Base-by-base conservation (phyloP, 768 basidiomycete species). In the Lentinula detonsa region DNA sequence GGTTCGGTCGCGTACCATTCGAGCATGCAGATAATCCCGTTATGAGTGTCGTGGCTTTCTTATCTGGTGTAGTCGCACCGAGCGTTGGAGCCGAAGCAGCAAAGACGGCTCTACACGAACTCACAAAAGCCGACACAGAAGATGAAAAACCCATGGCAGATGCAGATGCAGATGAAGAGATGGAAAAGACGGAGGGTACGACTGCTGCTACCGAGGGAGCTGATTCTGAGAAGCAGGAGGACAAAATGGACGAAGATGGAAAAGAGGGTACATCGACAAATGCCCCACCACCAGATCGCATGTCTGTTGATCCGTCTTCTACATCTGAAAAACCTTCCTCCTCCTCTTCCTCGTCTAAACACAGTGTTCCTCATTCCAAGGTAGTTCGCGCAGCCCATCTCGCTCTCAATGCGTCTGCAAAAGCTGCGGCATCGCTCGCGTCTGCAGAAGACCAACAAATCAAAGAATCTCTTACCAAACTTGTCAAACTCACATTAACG, bases 11-110 rank as follows among this genome's bases (percentile, higher is more conserved):
- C 15, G 81, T 97, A 58, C 96, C 96, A 0, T 97, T 98, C 70
- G 90, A 94, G 66, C 91, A 94, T 71, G 86, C 91, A 4, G 97
- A 99, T 69, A 98, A 98, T 69, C 97, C 97, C 0, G 93, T 99
- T 16, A 94, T 99, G 94, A 93, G 91, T 71, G 97, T 98, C 23
- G 95, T 98, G 18, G 94, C 97, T 1, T 98, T 98, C 77, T 79
- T 99, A 23, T 94, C 97, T 7, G 91, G 93, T 5, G 94, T 95
- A 9, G 90, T 98, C 6, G 86, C 86, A 9, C 93, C 94, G 0
- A 87, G 88, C 0, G 90, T 97, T 4, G 96, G 95, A 3, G 91
- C 93, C 0, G 94, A 94, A 62, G 96, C 95, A 1, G 97, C 97
- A 5, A 94, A 94, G 71, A 87, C 87, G 0, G 95, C 94, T 0